Conservation (phyloP, 2,329 filamentous ascomycete genomes). For the Cyphellophora attinorum region DNA sequence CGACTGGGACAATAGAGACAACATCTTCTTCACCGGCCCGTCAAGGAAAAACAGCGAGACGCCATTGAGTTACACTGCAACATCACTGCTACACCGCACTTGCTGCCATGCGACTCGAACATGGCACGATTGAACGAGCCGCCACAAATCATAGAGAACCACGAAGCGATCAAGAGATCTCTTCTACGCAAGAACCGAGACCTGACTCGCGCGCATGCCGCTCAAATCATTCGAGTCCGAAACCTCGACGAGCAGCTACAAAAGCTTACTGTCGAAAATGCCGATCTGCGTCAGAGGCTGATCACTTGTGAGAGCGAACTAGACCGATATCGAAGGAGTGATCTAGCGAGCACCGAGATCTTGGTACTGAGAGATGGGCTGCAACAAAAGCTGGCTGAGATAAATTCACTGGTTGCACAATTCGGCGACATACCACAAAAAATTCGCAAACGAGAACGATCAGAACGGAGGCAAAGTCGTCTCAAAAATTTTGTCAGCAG, state of each 20-base stretch:
- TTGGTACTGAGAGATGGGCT: slow-evolving; percentile 44
- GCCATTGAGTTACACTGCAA: too few relatives aligned
- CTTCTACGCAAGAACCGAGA: slow-evolving; percentile 59
- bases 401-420: slow-evolving; percentile 45
- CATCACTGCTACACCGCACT: too few relatives aligned
- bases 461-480: slow-evolving; percentile 7
- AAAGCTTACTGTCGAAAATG: slow-evolving; percentile 50
- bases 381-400: slow-evolving; percentile 46
- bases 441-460: slow-evolving; percentile 3
- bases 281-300: slow-evolving; percentile 49
- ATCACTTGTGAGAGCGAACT: slow-evolving; percentile 47
- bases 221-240: slow-evolving; percentile 55
- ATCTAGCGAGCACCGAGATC: slow-evolving; percentile 37
- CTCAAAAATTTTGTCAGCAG: slow-evolving; percentile 9
- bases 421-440: slow-evolving; percentile 32
- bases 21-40: too few relatives aligned
- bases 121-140: slow-evolving; percentile 43
- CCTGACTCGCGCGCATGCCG: slow-evolving; percentile 54
- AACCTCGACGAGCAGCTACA: slow-evolving; percentile 53
- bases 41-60: too few relatives aligned
- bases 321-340: slow-evolving; percentile 36
- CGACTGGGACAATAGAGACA: too few relatives aligned
- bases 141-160: slow-evolving; percentile 20
- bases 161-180: slow-evolving; percentile 38
- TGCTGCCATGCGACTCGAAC: too few relatives aligned